phyloP scores from a whole-genome alignment of 805 yeast species.

The Komagataella kurtzmanii region DNA sequence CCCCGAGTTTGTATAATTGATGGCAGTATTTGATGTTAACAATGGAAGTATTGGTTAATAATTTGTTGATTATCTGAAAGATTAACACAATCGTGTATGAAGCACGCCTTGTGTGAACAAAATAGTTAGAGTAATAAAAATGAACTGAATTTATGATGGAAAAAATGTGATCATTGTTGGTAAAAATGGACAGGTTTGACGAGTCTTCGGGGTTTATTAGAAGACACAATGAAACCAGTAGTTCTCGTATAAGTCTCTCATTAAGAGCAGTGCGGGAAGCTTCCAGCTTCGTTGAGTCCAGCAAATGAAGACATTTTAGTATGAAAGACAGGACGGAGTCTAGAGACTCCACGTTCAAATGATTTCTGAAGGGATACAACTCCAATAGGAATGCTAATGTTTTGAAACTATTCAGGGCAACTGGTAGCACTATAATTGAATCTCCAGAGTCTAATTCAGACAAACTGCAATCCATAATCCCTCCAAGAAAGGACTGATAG shows the following conservation, averaged over 20 bases:
- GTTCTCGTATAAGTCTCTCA: neutral
- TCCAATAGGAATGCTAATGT: neutral
- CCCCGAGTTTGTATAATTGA: conserved; percentile 23
- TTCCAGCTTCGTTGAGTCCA: neutral
- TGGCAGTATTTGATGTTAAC: conserved; percentile 23
- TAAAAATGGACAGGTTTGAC: neutral
- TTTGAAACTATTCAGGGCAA: conserved; percentile 1
- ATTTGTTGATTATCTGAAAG: conserved; percentile 31
- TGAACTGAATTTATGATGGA: neutral
- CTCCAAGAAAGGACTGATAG: neutral
- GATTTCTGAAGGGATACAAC: neutral
- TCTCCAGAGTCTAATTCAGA: neutral
- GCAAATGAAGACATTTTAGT: neutral
- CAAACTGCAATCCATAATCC: neutral
- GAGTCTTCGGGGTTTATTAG: neutral
- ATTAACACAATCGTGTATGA: conserved; percentile 14
- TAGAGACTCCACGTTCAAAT: neutral
- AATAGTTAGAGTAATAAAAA: neutral
- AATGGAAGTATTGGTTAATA: conserved; percentile 27
- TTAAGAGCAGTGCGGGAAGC: neutral
- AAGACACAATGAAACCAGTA: neutral
- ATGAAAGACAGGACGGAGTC: neutral
- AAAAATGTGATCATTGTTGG: neutral
- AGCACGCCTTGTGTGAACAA: conserved; percentile 9
- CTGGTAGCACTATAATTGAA: conserved; percentile 1